Conservation (phyloP, 2,329 filamentous ascomycete species). For the Huntiella decipiens region DNA sequence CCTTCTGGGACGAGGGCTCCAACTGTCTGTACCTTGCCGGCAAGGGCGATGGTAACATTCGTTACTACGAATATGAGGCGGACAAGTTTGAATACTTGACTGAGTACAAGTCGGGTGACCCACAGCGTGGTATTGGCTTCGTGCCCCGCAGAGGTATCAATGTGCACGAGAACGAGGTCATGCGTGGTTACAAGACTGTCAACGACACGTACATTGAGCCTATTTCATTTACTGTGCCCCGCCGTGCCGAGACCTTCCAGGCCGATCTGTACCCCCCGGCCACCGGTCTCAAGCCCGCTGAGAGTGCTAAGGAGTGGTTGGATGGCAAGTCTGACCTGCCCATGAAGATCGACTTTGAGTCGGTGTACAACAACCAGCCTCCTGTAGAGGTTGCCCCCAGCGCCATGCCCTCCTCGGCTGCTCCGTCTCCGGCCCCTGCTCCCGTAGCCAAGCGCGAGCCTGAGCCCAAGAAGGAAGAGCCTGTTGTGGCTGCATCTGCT, state of each 20-base stretch:
- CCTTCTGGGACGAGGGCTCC: conserved; percentile 96
- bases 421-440: conserved; percentile 16
- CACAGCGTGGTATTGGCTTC: conserved; percentile 87
- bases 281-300: conserved; percentile 57
- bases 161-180: conserved; percentile 88
- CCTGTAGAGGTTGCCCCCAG: conserved; percentile 50
- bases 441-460: conserved; percentile 19
- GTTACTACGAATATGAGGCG: conserved; percentile 96
- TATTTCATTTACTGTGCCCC: conserved; percentile 90
- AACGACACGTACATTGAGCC: conserved; percentile 90
- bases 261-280: conserved; percentile 91
- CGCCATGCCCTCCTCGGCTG: conserved; percentile 16
- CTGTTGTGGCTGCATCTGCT: conserved; percentile 22
- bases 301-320: conserved; percentile 70
- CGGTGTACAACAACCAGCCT: conserved; percentile 67
- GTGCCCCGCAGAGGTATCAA: conserved; percentile 89
- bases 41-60: conserved; percentile 97
- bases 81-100: conserved; percentile 97
- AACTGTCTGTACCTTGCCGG: conserved; percentile 91
- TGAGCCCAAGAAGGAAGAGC: conserved; percentile 15
- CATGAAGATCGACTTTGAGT: conserved; percentile 84
- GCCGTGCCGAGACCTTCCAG: conserved; percentile 86
- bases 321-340: conserved; percentile 67
- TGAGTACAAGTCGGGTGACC: conserved; percentile 92
- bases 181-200: conserved; percentile 92